Percentiles rank a stretch among this genome's conserved stretches.
Conservation (phyloP, 1,284 basidiomycete species). For the Cutaneotrichosporon cavernicola region DNA sequence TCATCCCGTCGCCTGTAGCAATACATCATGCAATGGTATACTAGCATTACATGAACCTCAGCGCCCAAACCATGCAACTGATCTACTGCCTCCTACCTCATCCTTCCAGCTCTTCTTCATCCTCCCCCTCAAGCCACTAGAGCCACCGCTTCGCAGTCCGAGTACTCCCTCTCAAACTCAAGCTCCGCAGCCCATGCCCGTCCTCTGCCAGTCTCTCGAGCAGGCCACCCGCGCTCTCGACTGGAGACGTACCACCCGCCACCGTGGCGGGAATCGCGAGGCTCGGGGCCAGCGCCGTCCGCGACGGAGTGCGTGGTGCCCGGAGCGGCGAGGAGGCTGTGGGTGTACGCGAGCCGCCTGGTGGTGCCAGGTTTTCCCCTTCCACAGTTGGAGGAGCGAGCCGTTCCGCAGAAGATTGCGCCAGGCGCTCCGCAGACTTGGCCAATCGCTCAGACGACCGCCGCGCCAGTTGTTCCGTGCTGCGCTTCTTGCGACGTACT, state of each 20-base stretch:
- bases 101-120: background rate
- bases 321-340: background rate
- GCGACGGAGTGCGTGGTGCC: background rate
- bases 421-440: background rate
- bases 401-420: background rate
- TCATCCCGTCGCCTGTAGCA: background rate
- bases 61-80: background rate
- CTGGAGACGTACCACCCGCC: background rate
- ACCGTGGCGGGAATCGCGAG: conserved; percentile 1
- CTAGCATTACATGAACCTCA: background rate
- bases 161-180: conserved; percentile 1
- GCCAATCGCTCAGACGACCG: background rate
- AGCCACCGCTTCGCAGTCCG: background rate
- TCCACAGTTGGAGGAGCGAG: background rate
- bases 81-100: background rate
- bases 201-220: conserved; percentile 4
- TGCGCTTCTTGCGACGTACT: background rate
- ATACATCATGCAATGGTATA: conserved; percentile 7
- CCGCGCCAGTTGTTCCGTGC: background rate
- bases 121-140: background rate
- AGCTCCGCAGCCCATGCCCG: background rate
- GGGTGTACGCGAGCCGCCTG: background rate
- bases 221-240: background rate
- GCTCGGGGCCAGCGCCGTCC: background rate
- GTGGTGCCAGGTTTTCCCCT: background rate